phyloP scores from a whole-genome alignment of 371 early-diverging fungal species.

The Umbelopsis sp. region DNA sequence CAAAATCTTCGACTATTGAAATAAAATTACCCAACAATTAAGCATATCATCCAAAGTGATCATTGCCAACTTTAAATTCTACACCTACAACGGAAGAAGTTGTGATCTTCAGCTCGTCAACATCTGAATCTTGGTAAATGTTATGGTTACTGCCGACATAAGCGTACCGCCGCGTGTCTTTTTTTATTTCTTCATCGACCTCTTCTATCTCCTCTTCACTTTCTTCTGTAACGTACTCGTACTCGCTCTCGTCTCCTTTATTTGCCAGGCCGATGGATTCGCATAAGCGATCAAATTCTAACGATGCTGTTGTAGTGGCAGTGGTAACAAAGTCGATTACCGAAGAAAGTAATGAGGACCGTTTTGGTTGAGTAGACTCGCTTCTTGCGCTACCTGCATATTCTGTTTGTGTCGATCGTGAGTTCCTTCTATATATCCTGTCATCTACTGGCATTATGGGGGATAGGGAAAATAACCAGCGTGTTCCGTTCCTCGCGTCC shows the following conservation, averaged over 20 bases:
- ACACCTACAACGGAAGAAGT: background rate
- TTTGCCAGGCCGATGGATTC: slow-evolving; percentile 14
- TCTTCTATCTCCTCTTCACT: slow-evolving; percentile 2
- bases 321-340: slow-evolving; percentile 13
- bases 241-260: slow-evolving; percentile 7
- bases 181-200: background rate
- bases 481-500: background rate
- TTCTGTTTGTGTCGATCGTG: slow-evolving; percentile 7
- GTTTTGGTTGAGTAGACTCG: background rate
- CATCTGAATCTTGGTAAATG: background rate
- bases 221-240: slow-evolving; percentile 8
- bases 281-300: slow-evolving; percentile 12
- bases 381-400: background rate
- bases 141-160: no score
- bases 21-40: no score
- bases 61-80: background rate
- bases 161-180: background rate
- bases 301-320: slow-evolving; percentile 1
- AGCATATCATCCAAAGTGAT: background rate
- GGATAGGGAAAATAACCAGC: background rate
- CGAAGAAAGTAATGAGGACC: background rate
- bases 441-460: slow-evolving; percentile 12
- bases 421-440: slow-evolving; percentile 1
- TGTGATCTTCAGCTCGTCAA: background rate
- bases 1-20: background rate